Base-by-base conservation (phyloP, 2,329 filamentous ascomycete species). In the Chrysosporium keratinophilum region DNA sequence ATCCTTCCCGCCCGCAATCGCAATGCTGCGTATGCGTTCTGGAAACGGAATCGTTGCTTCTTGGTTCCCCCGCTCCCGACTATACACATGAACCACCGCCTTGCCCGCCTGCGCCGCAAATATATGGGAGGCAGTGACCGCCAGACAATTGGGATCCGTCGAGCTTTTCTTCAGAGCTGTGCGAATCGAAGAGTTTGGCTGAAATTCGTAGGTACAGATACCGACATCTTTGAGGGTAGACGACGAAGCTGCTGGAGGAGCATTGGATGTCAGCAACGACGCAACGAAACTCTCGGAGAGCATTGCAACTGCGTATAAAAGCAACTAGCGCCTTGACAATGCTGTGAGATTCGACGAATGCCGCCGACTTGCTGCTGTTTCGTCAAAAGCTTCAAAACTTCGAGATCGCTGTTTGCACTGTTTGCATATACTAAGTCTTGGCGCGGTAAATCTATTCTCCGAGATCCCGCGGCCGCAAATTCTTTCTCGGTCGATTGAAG, bases 71-170 rank as follows among this genome's bases (percentile, higher is more conserved):
- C 87, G 86, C 55, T 83, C 78, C 53, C 89, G 80, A 55, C 81
- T 90, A 71, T 97, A 98, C 53, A 98, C 88, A 71, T 97, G 88
- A 1, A 98, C 79, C 41, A 95, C 87, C 0, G 89, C 88, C 70
- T 95, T 97, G 59, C 90, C 89, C 48, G 85, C 79, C 68, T 98
- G 93, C 3, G 88, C 91, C 3, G 90, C 85, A 67, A 95, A 98
- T 45, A 97, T 78, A 67, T 98, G 93, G 17, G 84, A 84, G 43
- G 80, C 76, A 69, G 79, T 94, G 61, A 90, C 78, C 31, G 88
- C 90, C 53, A 98, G 74, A 62, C 87, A 85, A 68, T 91, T 87
- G 55, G 78, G 75, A 23, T 84, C 78, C n/a, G 84, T 82, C 14
- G 87, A 86, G 74, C 87, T 95, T 74, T 95, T 97, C 77, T 96